These are phyloP conservation scores for Aegilops sharonensis DNA, from an alignment of 176 grass and related monocot genomes.

Conservation along the genomic window DNA sequence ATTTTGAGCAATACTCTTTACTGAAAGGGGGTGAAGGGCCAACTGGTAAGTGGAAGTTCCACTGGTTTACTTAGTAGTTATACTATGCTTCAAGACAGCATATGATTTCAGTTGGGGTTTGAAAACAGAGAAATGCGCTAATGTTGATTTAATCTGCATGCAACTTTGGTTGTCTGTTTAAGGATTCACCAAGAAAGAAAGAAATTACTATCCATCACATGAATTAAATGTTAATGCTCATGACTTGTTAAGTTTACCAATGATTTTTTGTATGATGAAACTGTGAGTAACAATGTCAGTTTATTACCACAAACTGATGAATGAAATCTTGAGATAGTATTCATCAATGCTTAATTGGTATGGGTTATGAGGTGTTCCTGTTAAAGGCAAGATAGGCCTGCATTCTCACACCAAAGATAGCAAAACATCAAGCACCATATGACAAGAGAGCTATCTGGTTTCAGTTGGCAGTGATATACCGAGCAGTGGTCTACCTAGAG, in stretches of 20 bases:
- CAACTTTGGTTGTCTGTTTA: background rate
- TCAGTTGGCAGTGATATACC: too few species aligned
- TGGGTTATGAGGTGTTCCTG: too few species aligned
- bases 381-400: too few species aligned
- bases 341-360: background rate
- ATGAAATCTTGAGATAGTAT: constrained; percentile 8
- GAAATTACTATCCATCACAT: background rate
- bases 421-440: too few species aligned
- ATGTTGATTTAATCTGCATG: background rate
- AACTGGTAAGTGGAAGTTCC: constrained; percentile 54
- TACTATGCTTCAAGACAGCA: constrained; percentile 5
- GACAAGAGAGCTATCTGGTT: too few species aligned
- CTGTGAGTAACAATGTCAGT: background rate
- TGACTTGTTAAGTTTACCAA: background rate
- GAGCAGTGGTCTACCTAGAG: too few species aligned
- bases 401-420: too few species aligned
- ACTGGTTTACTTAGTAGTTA: background rate
- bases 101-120: background rate
- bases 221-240: background rate
- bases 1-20: constrained; percentile 82
- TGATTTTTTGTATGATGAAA: background rate
- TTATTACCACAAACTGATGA: background rate
- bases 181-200: background rate
- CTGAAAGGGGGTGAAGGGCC: constrained; percentile 65
- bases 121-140: background rate